Evolutionary conservation across 2,329 filamentous ascomycete genomes (phyloP), one percentile per base, ranked within the genome.

Genomic region (Fusarium sp.): DNA sequence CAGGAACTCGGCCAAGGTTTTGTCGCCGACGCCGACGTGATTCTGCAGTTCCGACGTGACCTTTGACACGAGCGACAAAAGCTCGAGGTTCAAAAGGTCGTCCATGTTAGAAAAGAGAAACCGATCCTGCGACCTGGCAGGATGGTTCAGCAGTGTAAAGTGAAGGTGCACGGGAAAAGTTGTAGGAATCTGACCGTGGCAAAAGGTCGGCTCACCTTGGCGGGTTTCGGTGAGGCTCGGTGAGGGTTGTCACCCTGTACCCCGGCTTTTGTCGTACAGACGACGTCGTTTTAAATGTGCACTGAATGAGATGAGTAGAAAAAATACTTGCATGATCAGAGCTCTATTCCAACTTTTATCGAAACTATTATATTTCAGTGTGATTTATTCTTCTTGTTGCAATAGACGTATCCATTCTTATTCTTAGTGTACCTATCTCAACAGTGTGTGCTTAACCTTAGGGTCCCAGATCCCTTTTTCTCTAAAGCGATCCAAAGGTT

Each of bases 31-130:
- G 66, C 95, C 95, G 69, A 98, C 85, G 84, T 99, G 94, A 81
- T 99, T 99, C 79, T 97, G 93, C 63, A 99, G 88, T 84, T 99
- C 97, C 20, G 94, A 96, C 16, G 95, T 95, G 78, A 99, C 95
- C 83, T 96, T 98, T 60, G 95, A 97, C 66, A 98, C 95, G 80
- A 99, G 92, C 78, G 95, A 98, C 64, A 99, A 89, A 71, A 97
- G 88, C 88, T 99, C 97, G 81, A 99, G 92, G 78, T 94, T 94
- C 83, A 94, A 91, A 76, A 99, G 89, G 81, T 98, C 96, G 81
- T 97, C 95, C 95, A 98, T 97, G 75, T 78, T 82, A 77, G 76
- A 20, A 25, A 18, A 25, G 18, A 52, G 50, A 37, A 30, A n/a
- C 62, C 56, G 62, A 41, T 68, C 73, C 75, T 77, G 72, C 74